Base-by-base conservation (phyloP, 495 filamentous ascomycete species). In the Penicillium cinerascens region DNA sequence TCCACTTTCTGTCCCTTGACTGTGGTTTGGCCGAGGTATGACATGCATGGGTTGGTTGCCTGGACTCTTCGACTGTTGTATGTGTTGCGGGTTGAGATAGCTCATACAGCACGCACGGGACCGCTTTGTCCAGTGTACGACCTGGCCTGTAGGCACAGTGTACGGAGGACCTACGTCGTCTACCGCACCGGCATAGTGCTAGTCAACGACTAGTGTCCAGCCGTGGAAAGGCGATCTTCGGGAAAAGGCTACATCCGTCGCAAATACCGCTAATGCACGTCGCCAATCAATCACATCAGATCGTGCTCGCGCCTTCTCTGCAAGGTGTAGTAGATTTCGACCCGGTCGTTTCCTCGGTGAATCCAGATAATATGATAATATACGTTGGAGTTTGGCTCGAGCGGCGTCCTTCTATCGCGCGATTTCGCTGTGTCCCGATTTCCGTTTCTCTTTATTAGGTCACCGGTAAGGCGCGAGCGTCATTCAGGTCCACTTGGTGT, bases 21-120 rank as follows among this genome's bases (percentile, higher is more conserved):
- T 40, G 50, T 21, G 46, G 47, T 43, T 23, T 49, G 47, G 46
- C 22, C 41, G 20, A 60, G 46, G 59, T 60, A 63, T 63, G 62
- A 60, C 59, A 63, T 65, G 59, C 62, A 65, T 62, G 50, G 47
- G 54, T 56, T 20, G 37, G n/a, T n/a, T n/a, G n/a, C n/a, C n/a
- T n/a, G n/a, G n/a, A n/a, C n/a, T n/a, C n/a, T n/a, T n/a, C 16
- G 6, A 6, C 5, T 18, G 48, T 52, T 47, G 51, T 51, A 54
- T 51, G 43, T 51, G 51, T 54, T 37, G 47, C 44, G 21, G 37
- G 13, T 15, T 33, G 29, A 33, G 8, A 15, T 33, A 10, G 29
- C 13, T 33, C 29, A 10, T 13, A 33, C 29, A 13, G 27, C 44
- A 22, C 44, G 44, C 44, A 47, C 37, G 44, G 44, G 35, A 47